Conservation (phyloP, 2,329 filamentous ascomycete species). For the Talaromyces sp. region DNA sequence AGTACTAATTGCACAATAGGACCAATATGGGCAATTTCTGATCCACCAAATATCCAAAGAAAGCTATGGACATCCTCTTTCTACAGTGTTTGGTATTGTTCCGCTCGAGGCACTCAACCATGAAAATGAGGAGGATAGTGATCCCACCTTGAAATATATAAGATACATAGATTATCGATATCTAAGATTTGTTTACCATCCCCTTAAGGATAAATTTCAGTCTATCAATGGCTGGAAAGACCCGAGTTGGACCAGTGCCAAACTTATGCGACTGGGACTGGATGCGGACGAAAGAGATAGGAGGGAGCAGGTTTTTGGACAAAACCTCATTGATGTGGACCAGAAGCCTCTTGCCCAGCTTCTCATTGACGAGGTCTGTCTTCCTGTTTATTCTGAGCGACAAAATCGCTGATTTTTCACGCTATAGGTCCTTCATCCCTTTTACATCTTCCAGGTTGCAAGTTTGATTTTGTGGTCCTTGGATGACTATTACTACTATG, state of each 20-base stretch:
- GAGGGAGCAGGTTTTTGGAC: conserved; percentile 80
- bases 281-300: conserved; percentile 82
- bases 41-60: conserved; percentile 63
- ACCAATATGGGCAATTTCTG: conserved; percentile 91
- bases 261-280: conserved; percentile 68
- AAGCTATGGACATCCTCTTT: conserved; percentile 56
- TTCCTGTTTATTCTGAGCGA: neutral
- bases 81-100: conserved; percentile 49
- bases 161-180: conserved; percentile 87
- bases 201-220: conserved; percentile 79
- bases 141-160: conserved; percentile 69
- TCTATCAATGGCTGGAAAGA: conserved; percentile 91
- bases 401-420: conserved; percentile 9
- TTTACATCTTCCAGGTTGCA: conserved; percentile 96
- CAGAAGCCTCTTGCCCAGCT: conserved; percentile 80
- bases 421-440: conserved; percentile 78
- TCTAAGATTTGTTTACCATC: conserved; percentile 86
- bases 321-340: conserved; percentile 86
- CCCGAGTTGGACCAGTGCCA: conserved; percentile 75
- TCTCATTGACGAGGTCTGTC: conserved; percentile 73
- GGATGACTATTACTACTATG: conserved; percentile 97
- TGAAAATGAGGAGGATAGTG: conserved; percentile 65
- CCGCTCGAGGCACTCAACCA: conserved; percentile 53
- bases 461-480: conserved; percentile 91
- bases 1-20: conserved; percentile 43